Conservation (phyloP, 352 stramenopile genomes). For the Vaucheria bursata region DNA sequence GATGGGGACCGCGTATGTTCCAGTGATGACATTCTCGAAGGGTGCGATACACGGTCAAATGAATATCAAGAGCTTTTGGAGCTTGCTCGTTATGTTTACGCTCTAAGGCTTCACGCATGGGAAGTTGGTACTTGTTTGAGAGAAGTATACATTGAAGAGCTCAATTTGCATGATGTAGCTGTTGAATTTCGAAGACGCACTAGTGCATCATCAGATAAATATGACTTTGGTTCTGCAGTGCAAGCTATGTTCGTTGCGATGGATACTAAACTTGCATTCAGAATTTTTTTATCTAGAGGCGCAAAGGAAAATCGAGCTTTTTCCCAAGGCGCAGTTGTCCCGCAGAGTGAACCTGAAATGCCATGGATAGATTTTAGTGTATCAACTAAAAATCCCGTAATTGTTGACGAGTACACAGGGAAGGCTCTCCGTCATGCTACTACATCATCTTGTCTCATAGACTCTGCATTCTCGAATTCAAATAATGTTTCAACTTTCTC, state of each 20-base stretch:
- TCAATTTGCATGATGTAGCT: constrained; percentile 9
- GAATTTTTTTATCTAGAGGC: constrained; percentile 30
- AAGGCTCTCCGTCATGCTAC: constrained; percentile 13
- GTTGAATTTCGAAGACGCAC: constrained; percentile 13
- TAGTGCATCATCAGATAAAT: neutral
- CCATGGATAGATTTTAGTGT: constrained; percentile 24
- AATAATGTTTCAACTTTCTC: constrained; percentile 5
- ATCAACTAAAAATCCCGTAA: constrained; percentile 20
- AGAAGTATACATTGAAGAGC: constrained; percentile 35
- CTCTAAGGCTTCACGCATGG: constrained; percentile 27
- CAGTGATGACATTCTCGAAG: no score
- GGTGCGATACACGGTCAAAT: no score
- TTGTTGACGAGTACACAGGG: constrained; percentile 26
- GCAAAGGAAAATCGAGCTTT: constrained; percentile 24
- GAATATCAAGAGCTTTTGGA: no score
- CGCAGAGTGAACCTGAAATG: constrained; percentile 27
- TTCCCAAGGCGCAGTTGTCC: constrained; percentile 24
- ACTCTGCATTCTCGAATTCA: neutral
- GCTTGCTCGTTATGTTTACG: constrained; percentile 22
- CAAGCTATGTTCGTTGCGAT: constrained; percentile 18
- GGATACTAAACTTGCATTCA: constrained; percentile 15
- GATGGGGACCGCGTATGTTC: no score
- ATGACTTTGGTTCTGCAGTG: constrained; percentile 15
- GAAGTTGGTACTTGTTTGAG: constrained; percentile 32
- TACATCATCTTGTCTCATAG: constrained; percentile 21